Evolutionary conservation across 768 basidiomycete genomes (phyloP), one percentile per base, ranked within the genome.

Genomic region (Pholiota conissans): DNA sequence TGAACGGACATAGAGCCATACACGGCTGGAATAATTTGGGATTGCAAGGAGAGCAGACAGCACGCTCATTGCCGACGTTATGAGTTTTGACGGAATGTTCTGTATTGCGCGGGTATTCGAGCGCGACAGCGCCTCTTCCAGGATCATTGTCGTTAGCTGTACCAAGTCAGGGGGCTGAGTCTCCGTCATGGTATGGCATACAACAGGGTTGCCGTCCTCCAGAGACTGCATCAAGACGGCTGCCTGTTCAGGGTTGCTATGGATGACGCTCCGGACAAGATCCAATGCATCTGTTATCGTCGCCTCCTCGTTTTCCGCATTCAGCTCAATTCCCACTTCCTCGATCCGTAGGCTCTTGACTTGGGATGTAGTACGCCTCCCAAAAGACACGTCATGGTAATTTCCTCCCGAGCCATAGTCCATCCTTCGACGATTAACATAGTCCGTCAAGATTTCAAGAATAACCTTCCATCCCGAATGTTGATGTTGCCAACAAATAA

Each of bases 401-500:
- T 69, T 69, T 18, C 78, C 70, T 22, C 73, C 75, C 58, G 71
- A 67, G 8, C 73, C 74, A 45, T 73, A 71, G 47, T 80, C 73
- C 65, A 78, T 69, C 9, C 83, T 79, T 56, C 79, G 73, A 28
- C 82, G 81, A 57, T 84, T 85, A 55, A 89, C 84, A 66, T 89
- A 92, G 66, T 90, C 87, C 3, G 84, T 83, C 52, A 96, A 75
- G 8, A 95, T 74, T 63, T 94, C 93, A n/a, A 93, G 69, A 5
- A 96, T 72, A 13, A 96, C 69, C 61, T 84, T 89, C 95, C 95
- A 97, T 2, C 91, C 93, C 6, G 89, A 91, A 65, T 93, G 86
- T 45, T 85, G 77, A 61, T 90, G 86, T 60, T 87, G 80, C 95
- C 95, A 97, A 18, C 82, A 79, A 0, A 95, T 80, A 5, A 90